Evolutionary conservation across 1,139 yeast genomes (phyloP).

Genomic region (Suhomyces kunorum): DNA sequence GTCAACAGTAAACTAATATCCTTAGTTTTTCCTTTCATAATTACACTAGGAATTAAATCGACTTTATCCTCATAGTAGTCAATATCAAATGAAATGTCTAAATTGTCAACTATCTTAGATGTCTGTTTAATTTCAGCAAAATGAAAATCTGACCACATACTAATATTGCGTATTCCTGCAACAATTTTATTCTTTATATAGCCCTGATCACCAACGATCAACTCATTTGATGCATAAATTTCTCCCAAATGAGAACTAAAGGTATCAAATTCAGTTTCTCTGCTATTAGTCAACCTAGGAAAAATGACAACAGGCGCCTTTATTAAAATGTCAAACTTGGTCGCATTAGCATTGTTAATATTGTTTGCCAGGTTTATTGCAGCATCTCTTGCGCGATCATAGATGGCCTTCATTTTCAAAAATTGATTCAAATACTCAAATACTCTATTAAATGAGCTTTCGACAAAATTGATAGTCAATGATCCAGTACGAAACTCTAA

Average conservation of each 20-base stretch:
- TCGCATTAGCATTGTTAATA: conserved; percentile 60
- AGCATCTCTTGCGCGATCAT: conserved; percentile 84
- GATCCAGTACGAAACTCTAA: conserved; percentile 76
- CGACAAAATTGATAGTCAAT: conserved; percentile 72
- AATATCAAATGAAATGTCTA: conserved; percentile 66
- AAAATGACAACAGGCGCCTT: conserved; percentile 83
- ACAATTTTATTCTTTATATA: conserved; percentile 49
- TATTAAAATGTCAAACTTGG: conserved; percentile 70
- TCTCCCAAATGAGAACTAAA: conserved; percentile 83
- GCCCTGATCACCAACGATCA: conserved; percentile 29
- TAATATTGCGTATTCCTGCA: conserved; percentile 74
- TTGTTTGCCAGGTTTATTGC: conserved; percentile 69
- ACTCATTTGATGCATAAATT: conserved; percentile 66
- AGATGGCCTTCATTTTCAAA: conserved; percentile 80
- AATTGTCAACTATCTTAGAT: conserved; percentile 65
- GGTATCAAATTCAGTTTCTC: conserved; percentile 50
- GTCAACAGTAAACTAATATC: conserved; percentile 70
- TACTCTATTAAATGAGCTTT: conserved; percentile 72
- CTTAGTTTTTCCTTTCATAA: conserved; percentile 61
- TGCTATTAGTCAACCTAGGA: conserved; percentile 57
- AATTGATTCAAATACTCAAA: conserved; percentile 71
- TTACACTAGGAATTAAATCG: conserved; percentile 51
- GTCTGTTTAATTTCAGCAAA: conserved; percentile 49
- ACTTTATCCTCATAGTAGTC: conserved; percentile 50
- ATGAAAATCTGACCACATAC: conserved; percentile 60